These are phyloP conservation scores for Eutrema japonicum DNA, from an alignment of 345 rosid genomes.

Conservation along the genomic window DNA sequence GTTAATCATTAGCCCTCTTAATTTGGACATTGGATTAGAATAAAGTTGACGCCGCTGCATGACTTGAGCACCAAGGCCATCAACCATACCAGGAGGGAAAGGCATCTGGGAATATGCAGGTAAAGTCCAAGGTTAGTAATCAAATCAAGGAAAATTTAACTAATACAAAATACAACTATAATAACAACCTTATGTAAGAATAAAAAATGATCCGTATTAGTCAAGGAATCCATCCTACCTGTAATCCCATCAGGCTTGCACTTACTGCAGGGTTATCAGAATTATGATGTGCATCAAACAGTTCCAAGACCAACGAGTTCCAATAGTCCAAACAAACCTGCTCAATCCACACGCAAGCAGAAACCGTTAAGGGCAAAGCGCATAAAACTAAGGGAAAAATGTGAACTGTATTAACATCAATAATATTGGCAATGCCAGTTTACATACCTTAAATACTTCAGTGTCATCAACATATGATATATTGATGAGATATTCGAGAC, in stretches of 20 bases:
- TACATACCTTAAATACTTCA: constrained; percentile 94
- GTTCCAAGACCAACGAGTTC: constrained; percentile 91
- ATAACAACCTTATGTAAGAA: background rate
- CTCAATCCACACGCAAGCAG: constrained; percentile 30
- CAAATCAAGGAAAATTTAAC: constrained; percentile 13
- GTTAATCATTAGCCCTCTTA: constrained; percentile 92
- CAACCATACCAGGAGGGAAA: constrained; percentile 73
- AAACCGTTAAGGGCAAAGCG: constrained; percentile 4
- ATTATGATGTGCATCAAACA: constrained; percentile 84
- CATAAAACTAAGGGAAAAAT: background rate
- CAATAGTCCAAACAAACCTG: constrained; percentile 99
- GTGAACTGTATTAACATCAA: background rate
- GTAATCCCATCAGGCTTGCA: constrained; percentile 78
- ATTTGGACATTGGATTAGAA: constrained; percentile 80
- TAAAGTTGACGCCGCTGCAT: constrained; percentile 90
- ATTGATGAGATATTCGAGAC: constrained; percentile 89
- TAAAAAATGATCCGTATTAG: background rate
- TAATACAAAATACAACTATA: constrained; percentile 15
- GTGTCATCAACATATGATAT: constrained; percentile 98
- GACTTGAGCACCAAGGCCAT: constrained; percentile 82
- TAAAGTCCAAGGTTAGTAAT: constrained; percentile 27
- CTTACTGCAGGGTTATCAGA: constrained; percentile 78
- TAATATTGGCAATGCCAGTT: constrained; percentile 6
- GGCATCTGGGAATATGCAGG: constrained; percentile 61
- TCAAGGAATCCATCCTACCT: constrained; percentile 53